These are phyloP conservation scores for Seiridium cupressi DNA, from an alignment of 2,329 filamentous ascomycete species.

Conservation along the genomic window DNA sequence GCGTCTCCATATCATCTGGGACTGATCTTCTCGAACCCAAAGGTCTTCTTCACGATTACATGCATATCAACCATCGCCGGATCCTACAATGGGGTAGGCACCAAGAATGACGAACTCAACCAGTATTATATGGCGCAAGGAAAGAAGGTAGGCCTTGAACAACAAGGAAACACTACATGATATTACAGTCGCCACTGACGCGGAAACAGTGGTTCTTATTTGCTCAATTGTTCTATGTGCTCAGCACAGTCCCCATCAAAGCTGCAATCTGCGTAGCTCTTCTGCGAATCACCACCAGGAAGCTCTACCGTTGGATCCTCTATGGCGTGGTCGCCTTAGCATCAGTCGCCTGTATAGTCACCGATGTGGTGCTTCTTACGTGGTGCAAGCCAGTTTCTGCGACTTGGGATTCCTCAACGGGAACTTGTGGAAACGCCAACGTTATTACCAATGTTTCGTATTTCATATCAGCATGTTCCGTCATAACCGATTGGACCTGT, in stretches of 20 bases:
- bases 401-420: background rate
- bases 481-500: background rate
- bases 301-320: background rate
- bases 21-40: background rate
- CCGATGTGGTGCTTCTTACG: background rate
- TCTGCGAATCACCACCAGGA: background rate
- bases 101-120: background rate
- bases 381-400: slow-evolving; percentile 1
- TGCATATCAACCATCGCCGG: background rate
- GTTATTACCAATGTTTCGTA: background rate
- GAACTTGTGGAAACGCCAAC: background rate
- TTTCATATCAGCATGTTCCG: background rate
- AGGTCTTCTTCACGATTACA: background rate
- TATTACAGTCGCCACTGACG: background rate
- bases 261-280: background rate
- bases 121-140: background rate
- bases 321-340: background rate
- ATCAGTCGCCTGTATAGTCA: background rate
- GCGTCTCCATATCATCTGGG: background rate
- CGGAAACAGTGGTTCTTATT: background rate
- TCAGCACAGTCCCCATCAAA: background rate
- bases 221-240: background rate
- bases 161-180: too few species aligned
- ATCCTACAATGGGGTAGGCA: background rate
- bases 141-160: background rate